Percentiles rank a stretch among this genome's conserved stretches.
Conservation (phyloP, 176 grass and related monocot genomes). For the Hsuehochloa calcarea region DNA sequence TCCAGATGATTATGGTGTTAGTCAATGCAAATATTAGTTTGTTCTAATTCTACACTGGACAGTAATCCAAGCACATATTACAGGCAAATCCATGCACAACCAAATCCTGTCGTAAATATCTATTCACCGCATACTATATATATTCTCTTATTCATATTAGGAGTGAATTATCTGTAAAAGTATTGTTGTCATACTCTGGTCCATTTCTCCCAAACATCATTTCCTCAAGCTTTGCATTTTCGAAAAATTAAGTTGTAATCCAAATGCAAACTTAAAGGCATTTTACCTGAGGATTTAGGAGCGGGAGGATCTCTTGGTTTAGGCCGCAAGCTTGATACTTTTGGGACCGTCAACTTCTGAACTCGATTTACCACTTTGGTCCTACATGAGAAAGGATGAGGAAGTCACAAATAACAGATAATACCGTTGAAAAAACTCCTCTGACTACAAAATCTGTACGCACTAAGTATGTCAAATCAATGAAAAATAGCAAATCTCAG, state of each 20-base stretch:
- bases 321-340: slow-evolving; percentile 48
- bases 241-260: not conserved
- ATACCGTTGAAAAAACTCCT: not conserved
- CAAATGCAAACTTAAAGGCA: not conserved
- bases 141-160: not conserved
- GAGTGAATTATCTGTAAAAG: not conserved
- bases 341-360: slow-evolving; percentile 60
- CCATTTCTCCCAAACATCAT: slow-evolving; percentile 2
- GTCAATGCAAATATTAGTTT: not conserved
- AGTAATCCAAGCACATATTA: not conserved
- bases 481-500: slow-evolving; percentile 16
- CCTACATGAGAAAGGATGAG: slow-evolving; percentile 37
- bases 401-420: not conserved
- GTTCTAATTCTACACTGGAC: not conserved
- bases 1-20: not conserved
- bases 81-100: slow-evolving; percentile 9
- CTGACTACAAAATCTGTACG: not conserved
- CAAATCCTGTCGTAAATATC: not conserved
- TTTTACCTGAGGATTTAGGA: slow-evolving; percentile 72
- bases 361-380: slow-evolving; percentile 51
- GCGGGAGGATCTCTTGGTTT: slow-evolving; percentile 61
- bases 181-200: not conserved
- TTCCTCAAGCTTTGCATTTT: not conserved
- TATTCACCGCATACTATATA: not conserved
- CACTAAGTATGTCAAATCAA: not conserved